Conservation (phyloP, 2,329 filamentous ascomycete genomes). For the Pseudocercospora cruenta region DNA sequence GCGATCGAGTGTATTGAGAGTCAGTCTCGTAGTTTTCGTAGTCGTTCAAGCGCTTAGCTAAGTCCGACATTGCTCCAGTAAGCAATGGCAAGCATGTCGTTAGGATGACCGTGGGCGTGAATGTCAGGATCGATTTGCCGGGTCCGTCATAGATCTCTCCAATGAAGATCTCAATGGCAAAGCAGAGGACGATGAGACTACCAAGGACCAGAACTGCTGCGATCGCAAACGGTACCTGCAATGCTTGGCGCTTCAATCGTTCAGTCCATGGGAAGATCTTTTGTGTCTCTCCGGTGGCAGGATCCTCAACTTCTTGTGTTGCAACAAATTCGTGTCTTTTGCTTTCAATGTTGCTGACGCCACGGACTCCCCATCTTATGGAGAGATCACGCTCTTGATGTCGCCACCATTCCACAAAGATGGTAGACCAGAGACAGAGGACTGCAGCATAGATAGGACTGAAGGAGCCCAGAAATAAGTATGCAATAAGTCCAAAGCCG, state of each 20-base stretch:
- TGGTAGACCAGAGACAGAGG: slow-evolving; percentile 81
- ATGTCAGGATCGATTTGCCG: slow-evolving; percentile 82
- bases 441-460: slow-evolving; percentile 78
- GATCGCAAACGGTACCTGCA: slow-evolving; percentile 84
- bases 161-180: slow-evolving; percentile 93
- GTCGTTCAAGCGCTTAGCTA: slow-evolving; percentile 77
- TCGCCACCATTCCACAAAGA: slow-evolving; percentile 97
- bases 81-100: slow-evolving; percentile 79
- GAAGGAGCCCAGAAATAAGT: slow-evolving; percentile 82
- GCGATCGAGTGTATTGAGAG: slow-evolving; percentile 78
- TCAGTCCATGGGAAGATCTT: slow-evolving; percentile 76
- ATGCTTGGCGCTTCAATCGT: slow-evolving; percentile 73
- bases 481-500: slow-evolving; percentile 73
- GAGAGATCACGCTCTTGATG: slow-evolving; percentile 85
- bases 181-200: slow-evolving; percentile 80
- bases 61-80: slow-evolving; percentile 71
- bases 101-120: slow-evolving; percentile 86
- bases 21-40: slow-evolving; percentile 92
- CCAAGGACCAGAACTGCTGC: slow-evolving; percentile 73
- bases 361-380: slow-evolving; percentile 85
- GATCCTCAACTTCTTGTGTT: slow-evolving; percentile 76
- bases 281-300: slow-evolving; percentile 77
- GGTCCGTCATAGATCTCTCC: slow-evolving; percentile 90
- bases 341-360: slow-evolving; percentile 79
- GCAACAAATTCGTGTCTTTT: slow-evolving; percentile 77